Base-by-base conservation (phyloP, 2,329 filamentous ascomycete genomes). In the Aspergillus uvarum region DNA sequence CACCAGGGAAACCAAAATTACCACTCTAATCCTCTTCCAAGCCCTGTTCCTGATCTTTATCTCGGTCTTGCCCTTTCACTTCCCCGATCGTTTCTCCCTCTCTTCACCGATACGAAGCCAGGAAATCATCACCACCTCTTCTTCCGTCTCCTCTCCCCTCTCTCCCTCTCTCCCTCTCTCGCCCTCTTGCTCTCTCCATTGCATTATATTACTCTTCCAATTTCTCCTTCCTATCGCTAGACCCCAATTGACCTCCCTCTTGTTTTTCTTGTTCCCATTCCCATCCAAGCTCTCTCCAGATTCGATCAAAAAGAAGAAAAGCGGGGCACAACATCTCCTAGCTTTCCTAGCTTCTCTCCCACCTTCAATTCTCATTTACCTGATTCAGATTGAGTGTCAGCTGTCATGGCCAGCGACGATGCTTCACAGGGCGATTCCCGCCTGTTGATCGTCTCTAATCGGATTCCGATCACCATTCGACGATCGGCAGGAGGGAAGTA, bases 401-500 rank as follows among this genome's bases (percentile, higher is more conserved):
- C 3, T 26, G 11, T 14, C 24, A 55, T 55, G 53, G 42, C 53
- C n/a, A 62, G 71, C 75, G 29, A 74, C 85, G 53, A 83, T 97
- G 56, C 85, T 97, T 56, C 87, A n/a, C 35, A 47, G 31, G 68
- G 68, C 49, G 67, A 69, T 49, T 67, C 70, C 26, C 71, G 85
- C 57, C 83, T 96, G 53, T 83, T 96, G 54, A 87, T 98, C 53
- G 88, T 97, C 68, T 97, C 94, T 31, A 99, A 99, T 76, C 91
- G 95, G 57, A 84, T 98, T 47, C 94, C 95, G 60, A 96, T 98
- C 76, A 98, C 94, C 66, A 96, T 98, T 80, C 97, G 97, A 81
- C 89, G 91, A 67, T 89, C 89, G 56, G 91, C 95, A 55, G 91
- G 96, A 82, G 93, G 92, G 70, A 89, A 89, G 76, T 99, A 96